Percentiles rank a stretch among this genome's conserved stretches.
Conservation (phyloP, 805 yeast species). For the Komagataella ulmi region DNA sequence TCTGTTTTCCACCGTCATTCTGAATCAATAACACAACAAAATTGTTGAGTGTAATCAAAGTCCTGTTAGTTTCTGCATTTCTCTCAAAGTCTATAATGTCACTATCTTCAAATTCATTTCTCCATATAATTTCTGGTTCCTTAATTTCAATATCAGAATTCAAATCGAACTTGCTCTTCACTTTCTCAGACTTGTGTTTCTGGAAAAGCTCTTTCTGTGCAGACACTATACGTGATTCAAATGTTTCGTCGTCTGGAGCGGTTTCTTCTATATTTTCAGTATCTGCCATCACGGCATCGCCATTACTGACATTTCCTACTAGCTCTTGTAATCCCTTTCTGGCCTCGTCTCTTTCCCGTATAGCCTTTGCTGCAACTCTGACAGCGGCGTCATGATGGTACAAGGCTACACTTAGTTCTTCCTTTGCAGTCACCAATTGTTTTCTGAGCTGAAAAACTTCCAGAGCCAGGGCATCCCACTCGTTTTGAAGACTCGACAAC, state of each 20-base stretch:
- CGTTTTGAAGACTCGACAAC: conserved; percentile 65
- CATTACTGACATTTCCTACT: conserved; percentile 24
- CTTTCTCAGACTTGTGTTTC: conserved; percentile 10
- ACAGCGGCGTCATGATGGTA: conserved; percentile 88
- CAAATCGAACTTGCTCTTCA: conserved; percentile 6
- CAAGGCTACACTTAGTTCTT: conserved; percentile 64
- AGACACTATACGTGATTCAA: conserved; percentile 4
- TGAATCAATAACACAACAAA: background rate
- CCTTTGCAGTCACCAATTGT: conserved; percentile 49
- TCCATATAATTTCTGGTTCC: background rate
- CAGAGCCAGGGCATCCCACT: conserved; percentile 79
- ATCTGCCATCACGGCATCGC: conserved; percentile 3
- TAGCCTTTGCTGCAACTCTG: conserved; percentile 64
- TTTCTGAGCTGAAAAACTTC: conserved; percentile 70
- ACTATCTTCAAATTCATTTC: background rate
- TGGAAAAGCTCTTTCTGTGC: conserved; percentile 9
- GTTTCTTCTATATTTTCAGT: conserved; percentile 1
- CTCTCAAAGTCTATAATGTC: background rate
- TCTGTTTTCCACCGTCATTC: background rate
- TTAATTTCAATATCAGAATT: conserved; percentile 1
- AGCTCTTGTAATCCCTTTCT: conserved; percentile 48
- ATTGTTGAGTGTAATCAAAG: background rate
- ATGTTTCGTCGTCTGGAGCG: conserved; percentile 1
- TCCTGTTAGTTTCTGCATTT: background rate
- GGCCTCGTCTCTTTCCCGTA: conserved; percentile 69